Conservation (phyloP, 352 stramenopile genomes). For the Hyaloperonospora arabidopsidis region DNA sequence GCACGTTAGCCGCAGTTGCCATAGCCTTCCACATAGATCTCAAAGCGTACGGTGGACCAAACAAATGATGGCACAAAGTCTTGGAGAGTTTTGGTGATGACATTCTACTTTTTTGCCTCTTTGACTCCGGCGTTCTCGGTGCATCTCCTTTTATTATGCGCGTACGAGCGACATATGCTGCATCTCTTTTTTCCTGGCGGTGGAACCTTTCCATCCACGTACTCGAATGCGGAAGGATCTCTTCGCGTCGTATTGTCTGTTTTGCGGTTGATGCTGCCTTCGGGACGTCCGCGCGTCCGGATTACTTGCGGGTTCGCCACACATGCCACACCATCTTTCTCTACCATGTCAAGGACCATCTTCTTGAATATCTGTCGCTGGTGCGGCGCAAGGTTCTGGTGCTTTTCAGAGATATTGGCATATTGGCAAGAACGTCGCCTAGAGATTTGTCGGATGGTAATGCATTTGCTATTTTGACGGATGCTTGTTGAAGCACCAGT, state of each 20-base stretch:
- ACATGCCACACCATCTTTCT: neutral
- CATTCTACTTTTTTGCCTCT: too few species aligned
- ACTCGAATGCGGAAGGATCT: neutral
- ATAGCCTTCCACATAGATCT: too few species aligned
- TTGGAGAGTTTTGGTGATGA: too few species aligned
- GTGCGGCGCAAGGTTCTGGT: neutral
- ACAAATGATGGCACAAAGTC: too few species aligned
- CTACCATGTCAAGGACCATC: neutral
- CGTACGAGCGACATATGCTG: neutral
- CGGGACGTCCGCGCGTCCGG: neutral
- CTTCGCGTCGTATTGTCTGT: neutral
- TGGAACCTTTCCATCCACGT: neutral
- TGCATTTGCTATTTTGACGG: constrained; percentile 1
- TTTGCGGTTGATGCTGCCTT: neutral
- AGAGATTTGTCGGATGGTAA: neutral
- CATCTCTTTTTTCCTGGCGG: neutral
- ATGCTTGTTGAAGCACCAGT: neutral
- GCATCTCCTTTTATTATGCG: constrained; percentile 1
- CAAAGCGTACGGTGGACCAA: too few species aligned
- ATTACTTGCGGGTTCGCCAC: neutral
- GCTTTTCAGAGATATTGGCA: neutral
- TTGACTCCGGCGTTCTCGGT: too few species aligned
- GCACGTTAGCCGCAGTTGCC: too few species aligned
- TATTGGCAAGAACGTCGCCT: neutral
- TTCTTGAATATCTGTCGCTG: neutral